Evolutionary conservation across 2,329 filamentous ascomycete genomes (phyloP), one percentile per base, ranked within the genome.

Genomic region (Fusarium haematococcum): DNA sequence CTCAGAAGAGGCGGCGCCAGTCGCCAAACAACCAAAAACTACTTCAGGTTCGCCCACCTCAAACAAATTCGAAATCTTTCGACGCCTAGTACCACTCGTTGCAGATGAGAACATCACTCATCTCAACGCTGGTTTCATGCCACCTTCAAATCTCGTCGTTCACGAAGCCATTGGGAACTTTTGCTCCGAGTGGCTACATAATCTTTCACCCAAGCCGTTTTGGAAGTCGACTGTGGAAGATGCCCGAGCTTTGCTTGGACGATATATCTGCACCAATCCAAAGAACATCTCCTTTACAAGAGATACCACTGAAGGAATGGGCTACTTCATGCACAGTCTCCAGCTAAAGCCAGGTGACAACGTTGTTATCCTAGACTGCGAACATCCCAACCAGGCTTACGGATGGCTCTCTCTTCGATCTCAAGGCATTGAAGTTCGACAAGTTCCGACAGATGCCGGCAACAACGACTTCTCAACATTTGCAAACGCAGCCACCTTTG

Each of bases 271-370:
- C 45, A 71, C 80, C n/a, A 68, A 78, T 4, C 60, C 71, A 1
- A 58, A 71, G 0, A 65, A 73, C 2, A 71, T 83, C 18, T 77
- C 79, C 4, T 79, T 82, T 50, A 81, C 79, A 1, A 75, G 80
- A 3, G 80, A 83, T 57, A 82, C 81, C 0, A 83, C 81, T 2
- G 81, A 83, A 50, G 81, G 71, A 0, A 67, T 82, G 0, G 77
- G 77, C 4, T 66, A 62, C 33, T 82, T 83, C 64, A 78, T 80
- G 43, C 74, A 69, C 6, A 66, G 71, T 20, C 14, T 81, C 6
- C 33, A 39, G 1, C 75, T 82, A 30, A 10, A 64, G 3, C 64
- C 69, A 1, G 81, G 81, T 6, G 80, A 82, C 41, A 83, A 83
- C 32, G 78, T 82, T 8, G 79, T 82, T 5, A 61, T 81, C 1